Evolutionary conservation across 2,329 filamentous ascomycete species (phyloP), one percentile per base, ranked within the genome.

Genomic region (Neurospora sp.): DNA sequence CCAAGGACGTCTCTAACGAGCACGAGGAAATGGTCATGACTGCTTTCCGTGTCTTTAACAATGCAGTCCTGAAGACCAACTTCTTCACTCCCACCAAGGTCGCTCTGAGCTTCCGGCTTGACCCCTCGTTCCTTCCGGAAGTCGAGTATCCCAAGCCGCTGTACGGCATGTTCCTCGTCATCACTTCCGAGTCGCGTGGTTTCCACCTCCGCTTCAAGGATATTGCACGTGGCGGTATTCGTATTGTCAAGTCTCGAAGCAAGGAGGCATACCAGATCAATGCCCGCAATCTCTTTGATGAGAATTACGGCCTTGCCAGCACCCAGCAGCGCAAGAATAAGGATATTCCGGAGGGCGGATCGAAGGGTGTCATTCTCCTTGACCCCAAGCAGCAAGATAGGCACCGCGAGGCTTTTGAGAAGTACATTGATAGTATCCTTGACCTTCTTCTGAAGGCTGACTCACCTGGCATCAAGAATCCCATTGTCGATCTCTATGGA

Each of bases 321-420:
- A 99, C 96, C 0, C 96, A 99, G 82, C 96, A 99, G 83, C 93
- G 96, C 78, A 99, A 99, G 88, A 99, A 99, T 87, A 99, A 99
- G 85, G 96, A 99, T 77, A 99, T 99, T 68, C 96, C 96, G 2
- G 96, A 99, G 83, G 96, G 96, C 73, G 96, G 96, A 69, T 97
- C 95, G 77, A 99, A 99, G 84, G 96, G 96, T 83, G 96, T 99
- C 70, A 95, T 99, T 72, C 87, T 99, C 66, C 89, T 99, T 52
- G 95, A 99, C 80, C 89, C 93, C 73, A 91, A 94, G 79, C 93
- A 97, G 81, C 96, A 99, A 81, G 93, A 97, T 81, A 96, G 95
- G 83, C 91, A 91, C 19, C 88, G 87, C 67, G 93, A 97, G 73
- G 95, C 96, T 1, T 99, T 99, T 76, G 95, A 99, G 84, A 99